Percentiles rank a stretch among this genome's conserved stretches.
Conservation (phyloP, 2,329 filamentous ascomycete genomes). For the Gnomoniopsis smithogilvyi region DNA sequence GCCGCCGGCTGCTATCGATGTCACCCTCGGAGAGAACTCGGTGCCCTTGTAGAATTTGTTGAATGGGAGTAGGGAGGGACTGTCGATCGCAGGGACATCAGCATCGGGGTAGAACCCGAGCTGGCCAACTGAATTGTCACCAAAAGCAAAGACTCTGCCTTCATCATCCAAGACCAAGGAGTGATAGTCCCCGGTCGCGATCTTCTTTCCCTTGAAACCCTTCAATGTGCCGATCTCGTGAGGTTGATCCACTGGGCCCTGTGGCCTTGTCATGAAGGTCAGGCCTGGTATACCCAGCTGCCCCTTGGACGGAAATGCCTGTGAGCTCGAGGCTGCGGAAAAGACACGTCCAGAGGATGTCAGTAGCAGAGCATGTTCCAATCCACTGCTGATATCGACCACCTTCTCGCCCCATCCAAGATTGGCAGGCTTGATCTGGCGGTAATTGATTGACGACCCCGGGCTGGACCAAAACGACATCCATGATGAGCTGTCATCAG, state of each 20-base stretch:
- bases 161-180: conserved; percentile 73
- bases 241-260: conserved; percentile 74
- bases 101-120: conserved; percentile 73
- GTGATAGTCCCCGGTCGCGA: conserved; percentile 85
- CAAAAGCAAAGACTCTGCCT: conserved; percentile 81
- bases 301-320: conserved; percentile 75
- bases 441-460: conserved; percentile 59
- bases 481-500: conserved; percentile 51
- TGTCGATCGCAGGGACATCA: conserved; percentile 61
- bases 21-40: conserved; percentile 63
- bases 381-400: conserved; percentile 69
- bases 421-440: conserved; percentile 62
- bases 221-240: conserved; percentile 74
- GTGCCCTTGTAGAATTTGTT: conserved; percentile 69
- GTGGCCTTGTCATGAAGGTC: conserved; percentile 73
- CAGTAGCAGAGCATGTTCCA: conserved; percentile 82
- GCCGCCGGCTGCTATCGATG: conserved; percentile 79
- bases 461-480: conserved; percentile 65
- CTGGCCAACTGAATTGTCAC: conserved; percentile 89
- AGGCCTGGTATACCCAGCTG: conserved; percentile 86
- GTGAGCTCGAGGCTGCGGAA: conserved; percentile 76
- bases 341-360: conserved; percentile 85
- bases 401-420: conserved; percentile 70
- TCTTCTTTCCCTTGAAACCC: conserved; percentile 66
- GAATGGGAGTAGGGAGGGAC: conserved; percentile 68